These are phyloP conservation scores for Candida sojae DNA, from an alignment of 1,139 yeast species.

Conservation along the genomic window DNA sequence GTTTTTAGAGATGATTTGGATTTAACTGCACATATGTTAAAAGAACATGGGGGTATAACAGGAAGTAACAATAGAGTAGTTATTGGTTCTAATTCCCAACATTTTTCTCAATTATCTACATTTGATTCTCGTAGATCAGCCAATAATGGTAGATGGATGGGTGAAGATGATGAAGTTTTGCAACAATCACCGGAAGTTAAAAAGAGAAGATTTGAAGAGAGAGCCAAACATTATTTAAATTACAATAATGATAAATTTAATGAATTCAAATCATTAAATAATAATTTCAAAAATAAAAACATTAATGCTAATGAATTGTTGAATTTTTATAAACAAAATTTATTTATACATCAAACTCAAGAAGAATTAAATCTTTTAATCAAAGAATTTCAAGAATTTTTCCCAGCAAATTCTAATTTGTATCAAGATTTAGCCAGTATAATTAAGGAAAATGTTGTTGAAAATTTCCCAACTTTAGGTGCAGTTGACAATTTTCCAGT, in stretches of 20 bases:
- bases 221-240: constrained; percentile 77
- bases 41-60: constrained; percentile 72
- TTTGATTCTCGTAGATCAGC: constrained; percentile 23
- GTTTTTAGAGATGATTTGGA: constrained; percentile 89
- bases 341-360: constrained; percentile 46
- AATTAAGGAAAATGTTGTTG: constrained; percentile 22
- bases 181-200: constrained; percentile 48
- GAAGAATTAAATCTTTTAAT: constrained; percentile 56
- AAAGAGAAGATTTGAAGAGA: constrained; percentile 70
- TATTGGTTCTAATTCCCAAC: constrained; percentile 48
- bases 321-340: constrained; percentile 41
- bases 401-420: constrained; percentile 36
- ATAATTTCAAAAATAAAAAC: constrained; percentile 46
- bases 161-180: constrained; percentile 32
- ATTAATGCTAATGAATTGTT: constrained; percentile 53
- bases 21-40: constrained; percentile 82
- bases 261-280: constrained; percentile 53
- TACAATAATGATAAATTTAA: constrained; percentile 51
- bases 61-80: constrained; percentile 45
- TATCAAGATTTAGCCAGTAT: constrained; percentile 27
- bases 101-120: constrained; percentile 72
- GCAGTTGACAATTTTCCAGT: constrained; percentile 53
- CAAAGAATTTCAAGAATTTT: constrained; percentile 58
- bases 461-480: constrained; percentile 36
- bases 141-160: constrained; percentile 9